Conservation (phyloP, 2,329 filamentous ascomycete genomes). For the Cytospora leucostoma region DNA sequence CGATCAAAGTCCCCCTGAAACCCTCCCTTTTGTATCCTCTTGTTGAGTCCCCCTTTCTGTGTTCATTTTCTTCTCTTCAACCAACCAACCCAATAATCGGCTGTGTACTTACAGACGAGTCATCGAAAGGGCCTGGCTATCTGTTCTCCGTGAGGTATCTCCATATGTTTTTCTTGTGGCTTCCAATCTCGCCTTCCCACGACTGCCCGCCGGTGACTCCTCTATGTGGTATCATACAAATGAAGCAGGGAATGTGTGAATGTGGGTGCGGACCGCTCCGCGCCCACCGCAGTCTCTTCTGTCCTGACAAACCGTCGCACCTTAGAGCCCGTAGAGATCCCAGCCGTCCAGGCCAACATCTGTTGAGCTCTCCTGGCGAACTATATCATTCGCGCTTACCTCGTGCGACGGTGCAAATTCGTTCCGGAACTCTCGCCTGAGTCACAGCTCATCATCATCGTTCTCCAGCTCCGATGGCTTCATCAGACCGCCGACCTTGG, state of each 20-base stretch:
- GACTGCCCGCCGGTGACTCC: conserved; percentile 12
- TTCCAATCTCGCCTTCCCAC: conserved; percentile 8
- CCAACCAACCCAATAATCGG: conserved; percentile 12
- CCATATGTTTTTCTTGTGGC: neutral
- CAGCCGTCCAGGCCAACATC: conserved; percentile 36
- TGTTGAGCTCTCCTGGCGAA: conserved; percentile 20
- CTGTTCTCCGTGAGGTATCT: conserved; percentile 12
- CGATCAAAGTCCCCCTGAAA: neutral
- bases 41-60: neutral
- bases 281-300: neutral
- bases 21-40: neutral
- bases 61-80: neutral
- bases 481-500: conserved; percentile 92
- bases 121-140: conserved; percentile 8
- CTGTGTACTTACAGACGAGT: conserved; percentile 16
- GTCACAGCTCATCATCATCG: conserved; percentile 88
- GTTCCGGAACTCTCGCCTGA: conserved; percentile 65
- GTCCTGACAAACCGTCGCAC: conserved; percentile 1
- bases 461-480: conserved; percentile 96
- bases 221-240: conserved; percentile 30
- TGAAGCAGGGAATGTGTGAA: conserved; percentile 26
- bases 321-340: conserved; percentile 41
- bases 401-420: conserved; percentile 54
- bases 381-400: conserved; percentile 32
- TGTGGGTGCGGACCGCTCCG: conserved; percentile 9